Evolutionary conservation across 352 stramenopile species (phyloP).

Genomic region (Halophytophthora polymorphica): DNA sequence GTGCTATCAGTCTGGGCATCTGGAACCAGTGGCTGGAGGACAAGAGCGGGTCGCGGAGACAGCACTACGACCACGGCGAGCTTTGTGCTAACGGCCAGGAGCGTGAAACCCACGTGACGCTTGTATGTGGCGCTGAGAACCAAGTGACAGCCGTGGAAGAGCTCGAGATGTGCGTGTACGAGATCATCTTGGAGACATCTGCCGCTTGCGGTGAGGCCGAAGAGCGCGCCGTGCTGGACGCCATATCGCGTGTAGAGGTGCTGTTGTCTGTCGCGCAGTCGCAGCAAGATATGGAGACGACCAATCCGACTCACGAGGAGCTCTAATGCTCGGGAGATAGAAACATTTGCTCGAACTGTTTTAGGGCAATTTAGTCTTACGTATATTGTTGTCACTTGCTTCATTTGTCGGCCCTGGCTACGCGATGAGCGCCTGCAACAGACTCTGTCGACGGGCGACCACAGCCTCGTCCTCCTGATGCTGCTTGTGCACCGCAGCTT

Average conservation of each 20-base stretch:
- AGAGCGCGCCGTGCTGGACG: conserved; percentile 14
- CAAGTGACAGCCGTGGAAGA: conserved; percentile 87
- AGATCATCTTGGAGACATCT: conserved; percentile 73
- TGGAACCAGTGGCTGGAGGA: conserved; percentile 59
- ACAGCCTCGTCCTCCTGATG: conserved; percentile 10
- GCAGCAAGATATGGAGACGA: background rate
- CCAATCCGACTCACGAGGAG: conserved; percentile 19
- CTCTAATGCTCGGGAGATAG: conserved; percentile 14
- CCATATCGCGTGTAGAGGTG: conserved; percentile 15
- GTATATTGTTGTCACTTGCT: background rate
- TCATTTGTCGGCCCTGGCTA: background rate
- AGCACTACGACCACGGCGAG: conserved; percentile 78
- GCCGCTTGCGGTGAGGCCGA: conserved; percentile 41
- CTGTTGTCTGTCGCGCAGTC: conserved; percentile 1
- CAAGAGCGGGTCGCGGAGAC: conserved; percentile 24
- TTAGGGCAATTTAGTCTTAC: background rate
- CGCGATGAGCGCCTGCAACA: conserved; percentile 13
- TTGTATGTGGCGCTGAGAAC: conserved; percentile 76
- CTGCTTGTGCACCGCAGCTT: conserved; percentile 15
- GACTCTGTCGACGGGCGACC: conserved; percentile 7
- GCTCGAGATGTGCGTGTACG: conserved; percentile 89
- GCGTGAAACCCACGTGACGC: conserved; percentile 60
- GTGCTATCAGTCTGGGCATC: conserved; percentile 43
- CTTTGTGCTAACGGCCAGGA: conserved; percentile 84
- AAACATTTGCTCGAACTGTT: conserved; percentile 9